phyloP scores from a whole-genome alignment of 176 grass and related monocot species.

The Paspalum vaginatum region DNA sequence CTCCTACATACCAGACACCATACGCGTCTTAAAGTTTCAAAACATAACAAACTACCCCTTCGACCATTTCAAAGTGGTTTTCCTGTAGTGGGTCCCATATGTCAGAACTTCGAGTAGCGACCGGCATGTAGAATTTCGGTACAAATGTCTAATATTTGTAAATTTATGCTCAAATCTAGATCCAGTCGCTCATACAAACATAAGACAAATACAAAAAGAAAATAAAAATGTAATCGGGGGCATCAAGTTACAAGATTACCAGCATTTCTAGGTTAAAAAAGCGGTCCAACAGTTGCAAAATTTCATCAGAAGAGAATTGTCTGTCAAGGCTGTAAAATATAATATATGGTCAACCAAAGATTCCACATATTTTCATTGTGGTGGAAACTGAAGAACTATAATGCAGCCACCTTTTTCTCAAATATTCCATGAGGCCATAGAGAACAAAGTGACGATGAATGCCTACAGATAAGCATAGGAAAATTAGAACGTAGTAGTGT shows the following conservation, averaged over 20 bases:
- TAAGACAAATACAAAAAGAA: background rate
- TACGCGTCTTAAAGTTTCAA: too few relatives aligned
- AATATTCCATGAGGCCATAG: constrained; percentile 86
- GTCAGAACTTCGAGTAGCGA: background rate
- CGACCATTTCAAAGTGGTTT: too few relatives aligned
- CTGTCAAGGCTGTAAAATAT: constrained; percentile 37
- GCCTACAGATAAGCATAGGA: constrained; percentile 46
- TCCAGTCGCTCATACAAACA: background rate
- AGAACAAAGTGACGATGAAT: constrained; percentile 94
- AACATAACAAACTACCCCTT: too few relatives aligned
- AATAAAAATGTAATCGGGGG: background rate
- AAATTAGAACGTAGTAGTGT: background rate
- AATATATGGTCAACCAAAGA: constrained; percentile 16
- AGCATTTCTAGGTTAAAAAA: constrained; percentile 98
- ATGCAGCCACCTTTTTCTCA: constrained; percentile 60
- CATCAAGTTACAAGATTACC: constrained; percentile 49
- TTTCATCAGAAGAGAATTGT: constrained; percentile 78
- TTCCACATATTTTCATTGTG: background rate
- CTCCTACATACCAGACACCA: too few relatives aligned
- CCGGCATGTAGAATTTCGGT: background rate
- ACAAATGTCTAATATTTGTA: background rate
- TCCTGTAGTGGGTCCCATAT: background rate
- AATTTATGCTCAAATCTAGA: background rate
- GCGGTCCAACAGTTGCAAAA: constrained; percentile 80
- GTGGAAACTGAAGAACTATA: background rate